Evolutionary conservation across 495 filamentous ascomycete species (phyloP).

Genomic region (Glarea lozoyensis): DNA sequence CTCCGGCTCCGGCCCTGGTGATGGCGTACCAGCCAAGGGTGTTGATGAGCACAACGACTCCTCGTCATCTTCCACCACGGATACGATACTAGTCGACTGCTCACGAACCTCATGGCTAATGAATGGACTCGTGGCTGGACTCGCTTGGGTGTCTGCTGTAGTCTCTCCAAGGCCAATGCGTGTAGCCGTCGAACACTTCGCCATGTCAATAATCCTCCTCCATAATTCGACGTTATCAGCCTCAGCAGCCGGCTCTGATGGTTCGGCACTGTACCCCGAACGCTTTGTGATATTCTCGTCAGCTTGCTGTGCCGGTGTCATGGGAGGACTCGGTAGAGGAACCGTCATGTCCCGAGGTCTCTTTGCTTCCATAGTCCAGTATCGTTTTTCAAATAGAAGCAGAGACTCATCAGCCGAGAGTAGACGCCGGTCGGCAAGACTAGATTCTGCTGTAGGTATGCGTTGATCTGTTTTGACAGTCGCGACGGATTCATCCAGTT

Average conservation of each 20-base stretch:
- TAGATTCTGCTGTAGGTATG: slow-evolving; percentile 3
- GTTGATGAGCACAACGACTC: too few relatives aligned
- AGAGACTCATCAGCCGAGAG: slow-evolving; percentile 5
- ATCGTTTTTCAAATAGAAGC: slow-evolving; percentile 4
- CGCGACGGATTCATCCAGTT: neutral
- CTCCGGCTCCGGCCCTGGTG: too few relatives aligned
- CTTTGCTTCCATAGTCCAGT: neutral
- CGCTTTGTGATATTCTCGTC: neutral
- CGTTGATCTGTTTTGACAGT: neutral
- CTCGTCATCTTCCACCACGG: too few relatives aligned
- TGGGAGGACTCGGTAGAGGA: slow-evolving; percentile 1
- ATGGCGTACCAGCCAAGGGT: too few relatives aligned
- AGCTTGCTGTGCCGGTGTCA: neutral
- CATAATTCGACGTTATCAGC: neutral
- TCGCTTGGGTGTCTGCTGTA: neutral
- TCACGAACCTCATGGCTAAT: too few relatives aligned
- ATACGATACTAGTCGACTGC: too few relatives aligned
- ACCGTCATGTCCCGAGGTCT: neutral
- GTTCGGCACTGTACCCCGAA: neutral
- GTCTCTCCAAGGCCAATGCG: neutral
- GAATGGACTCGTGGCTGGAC: too few relatives aligned
- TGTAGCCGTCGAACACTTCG: neutral
- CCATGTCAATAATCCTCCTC: neutral
- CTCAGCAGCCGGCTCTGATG: neutral
- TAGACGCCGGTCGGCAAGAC: neutral